Conservation (phyloP, 345 rosid genomes). For the Brassica rapa region DNA sequence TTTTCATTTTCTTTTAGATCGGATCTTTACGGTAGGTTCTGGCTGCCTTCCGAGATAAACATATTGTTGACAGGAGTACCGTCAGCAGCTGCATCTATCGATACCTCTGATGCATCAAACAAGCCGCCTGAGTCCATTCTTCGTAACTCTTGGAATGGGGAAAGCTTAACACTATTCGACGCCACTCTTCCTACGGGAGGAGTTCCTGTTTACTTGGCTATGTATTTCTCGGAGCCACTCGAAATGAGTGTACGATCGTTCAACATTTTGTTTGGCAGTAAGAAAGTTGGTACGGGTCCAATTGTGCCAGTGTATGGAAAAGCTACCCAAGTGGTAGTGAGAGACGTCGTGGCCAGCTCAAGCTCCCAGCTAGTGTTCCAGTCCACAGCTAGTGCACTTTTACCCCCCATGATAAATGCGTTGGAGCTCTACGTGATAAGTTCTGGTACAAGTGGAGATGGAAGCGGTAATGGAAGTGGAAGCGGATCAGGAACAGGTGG, state of each 20-base stretch:
- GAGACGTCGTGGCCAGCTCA: slow-evolving; percentile 27
- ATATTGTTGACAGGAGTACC: not conserved
- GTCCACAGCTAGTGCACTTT: not conserved
- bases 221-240: slow-evolving; percentile 34
- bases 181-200: slow-evolving; percentile 10
- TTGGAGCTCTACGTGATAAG: slow-evolving; percentile 33
- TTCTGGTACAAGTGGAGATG: not conserved
- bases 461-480: not conserved
- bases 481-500: not conserved
- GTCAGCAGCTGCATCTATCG: slow-evolving; percentile 1
- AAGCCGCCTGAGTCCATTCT: slow-evolving; percentile 25
- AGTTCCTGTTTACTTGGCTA: slow-evolving; percentile 32
- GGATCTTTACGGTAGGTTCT: slow-evolving; percentile 33
- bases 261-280: slow-evolving; percentile 20
- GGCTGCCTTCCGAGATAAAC: not conserved
- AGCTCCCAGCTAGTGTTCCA: not conserved
- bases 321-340: slow-evolving; percentile 21
- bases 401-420: slow-evolving; percentile 27
- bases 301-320: slow-evolving; percentile 13
- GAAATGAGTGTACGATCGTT: not conserved
- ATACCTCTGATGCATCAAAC: slow-evolving; percentile 33
- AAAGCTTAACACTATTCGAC: not conserved
- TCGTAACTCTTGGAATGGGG: slow-evolving; percentile 1
- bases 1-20: not conserved
- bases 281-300: slow-evolving; percentile 6